Percentiles rank a stretch among this genome's conserved stretches.
phyloP scores from a whole-genome alignment of 1,139 yeast genomes.

The Sugiyamaella paludigena region DNA sequence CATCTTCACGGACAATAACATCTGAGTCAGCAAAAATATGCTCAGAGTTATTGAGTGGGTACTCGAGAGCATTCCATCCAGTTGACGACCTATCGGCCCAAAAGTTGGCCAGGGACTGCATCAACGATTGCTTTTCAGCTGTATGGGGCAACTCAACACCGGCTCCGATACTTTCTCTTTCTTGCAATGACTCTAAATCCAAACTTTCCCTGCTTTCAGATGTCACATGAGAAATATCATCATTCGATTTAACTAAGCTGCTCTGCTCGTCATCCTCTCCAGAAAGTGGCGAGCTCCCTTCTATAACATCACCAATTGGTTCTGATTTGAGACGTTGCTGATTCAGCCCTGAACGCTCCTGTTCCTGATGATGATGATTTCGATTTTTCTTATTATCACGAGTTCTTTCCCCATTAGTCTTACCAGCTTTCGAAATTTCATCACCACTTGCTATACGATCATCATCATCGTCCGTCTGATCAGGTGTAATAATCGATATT shows the following conservation, averaged over 20 bases:
- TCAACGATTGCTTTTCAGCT: constrained; percentile 70
- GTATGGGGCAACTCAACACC: constrained; percentile 31
- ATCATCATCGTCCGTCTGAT: constrained; percentile 18
- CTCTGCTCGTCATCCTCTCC: too few relatives aligned
- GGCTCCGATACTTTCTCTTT: background rate
- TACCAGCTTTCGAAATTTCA: background rate
- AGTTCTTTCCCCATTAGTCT: background rate
- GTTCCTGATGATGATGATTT: too few relatives aligned
- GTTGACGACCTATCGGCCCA: constrained; percentile 99
- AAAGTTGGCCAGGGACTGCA: constrained; percentile 82
- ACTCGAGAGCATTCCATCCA: constrained; percentile 88
- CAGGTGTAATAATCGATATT: background rate
- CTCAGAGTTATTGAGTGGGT: constrained; percentile 69
- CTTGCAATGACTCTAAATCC: constrained; percentile 1
- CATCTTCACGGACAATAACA: constrained; percentile 93
- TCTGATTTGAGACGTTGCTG: too few relatives aligned
- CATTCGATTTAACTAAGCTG: background rate
- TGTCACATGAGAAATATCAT: background rate
- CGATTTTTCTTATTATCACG: too few relatives aligned
- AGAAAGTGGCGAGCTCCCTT: too few relatives aligned
- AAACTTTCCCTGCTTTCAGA: background rate
- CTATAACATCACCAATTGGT: too few relatives aligned
- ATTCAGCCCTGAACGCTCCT: too few relatives aligned
- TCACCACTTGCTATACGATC: constrained; percentile 22
- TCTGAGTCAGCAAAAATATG: constrained; percentile 93